Evolutionary conservation across 2,329 filamentous ascomycete genomes (phyloP).

Genomic region (Cytospora piceae): DNA sequence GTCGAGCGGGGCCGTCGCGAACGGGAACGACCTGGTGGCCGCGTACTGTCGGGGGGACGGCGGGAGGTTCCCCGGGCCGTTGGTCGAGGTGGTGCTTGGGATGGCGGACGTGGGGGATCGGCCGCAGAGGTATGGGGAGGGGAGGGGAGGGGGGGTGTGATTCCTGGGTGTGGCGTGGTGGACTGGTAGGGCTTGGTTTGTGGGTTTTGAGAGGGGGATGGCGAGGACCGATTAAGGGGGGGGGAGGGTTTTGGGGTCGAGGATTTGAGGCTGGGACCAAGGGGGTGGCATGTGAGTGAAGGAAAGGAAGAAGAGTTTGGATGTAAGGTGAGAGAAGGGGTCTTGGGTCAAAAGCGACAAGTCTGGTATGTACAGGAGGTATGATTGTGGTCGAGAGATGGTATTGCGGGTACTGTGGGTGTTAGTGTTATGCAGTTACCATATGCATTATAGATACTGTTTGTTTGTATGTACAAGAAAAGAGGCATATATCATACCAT

Average conservation of each 20-base stretch:
- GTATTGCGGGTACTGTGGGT: neutral
- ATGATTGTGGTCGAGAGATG: too few species aligned
- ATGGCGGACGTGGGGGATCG: conserved; percentile 56
- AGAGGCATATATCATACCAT: neutral
- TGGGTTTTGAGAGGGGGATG: conserved; percentile 18
- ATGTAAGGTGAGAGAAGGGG: too few species aligned
- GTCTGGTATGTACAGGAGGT: too few species aligned
- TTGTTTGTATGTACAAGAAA: too few species aligned
- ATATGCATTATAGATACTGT: neutral
- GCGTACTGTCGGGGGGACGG: conserved; percentile 50
- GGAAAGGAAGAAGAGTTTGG: too few species aligned
- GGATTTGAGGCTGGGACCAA: too few species aligned
- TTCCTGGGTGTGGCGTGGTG: conserved; percentile 43
- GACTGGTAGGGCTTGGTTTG: conserved; percentile 43
- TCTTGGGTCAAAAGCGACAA: too few species aligned
- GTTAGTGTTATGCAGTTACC: neutral
- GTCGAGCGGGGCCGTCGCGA: conserved; percentile 59
- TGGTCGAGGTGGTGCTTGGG: conserved; percentile 49
- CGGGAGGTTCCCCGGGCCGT: conserved; percentile 46
- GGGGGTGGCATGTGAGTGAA: too few species aligned
- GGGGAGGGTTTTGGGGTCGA: too few species aligned
- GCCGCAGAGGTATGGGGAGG: conserved; percentile 46
- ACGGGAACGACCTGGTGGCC: conserved; percentile 59
- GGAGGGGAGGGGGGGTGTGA: conserved; percentile 38
- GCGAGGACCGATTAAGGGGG: neutral